Base-by-base conservation (phyloP, 306 rosid species). In the Crotalaria pallida region DNA sequence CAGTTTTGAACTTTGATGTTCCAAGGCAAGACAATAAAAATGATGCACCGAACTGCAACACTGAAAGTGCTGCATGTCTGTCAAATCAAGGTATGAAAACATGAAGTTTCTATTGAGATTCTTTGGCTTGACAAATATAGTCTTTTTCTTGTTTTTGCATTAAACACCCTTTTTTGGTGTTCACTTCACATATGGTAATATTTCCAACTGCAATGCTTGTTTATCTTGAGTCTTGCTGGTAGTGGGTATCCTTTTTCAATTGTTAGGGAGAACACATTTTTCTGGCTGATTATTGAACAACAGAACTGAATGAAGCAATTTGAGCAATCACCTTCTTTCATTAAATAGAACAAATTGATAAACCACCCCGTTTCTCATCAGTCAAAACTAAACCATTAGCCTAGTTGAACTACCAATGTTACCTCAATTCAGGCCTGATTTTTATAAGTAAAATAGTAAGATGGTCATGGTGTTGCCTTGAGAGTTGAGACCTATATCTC, bases 1-100 rank as follows among this genome's bases (percentile, higher is more conserved):
- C 58, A 23, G 51, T 79, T 67, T 68, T 68, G 2, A 78, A 72
- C 51, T 48, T 59, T 1, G 86, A 83, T 76, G 80, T 63, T 59
- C 78, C 68, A 27, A 80, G 45, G 56, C 82, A 49, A 45, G 80
- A 73, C 45, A 65, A 11, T 69, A 57, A 33, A 52, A 71, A 33
- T 49, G 82, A 74, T 34, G 76, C 74, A 50, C 71, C 79, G 19
- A 79, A 77, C 74, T 77, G 79, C 79, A 76, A 40, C 47, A 1
- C 66, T 40, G 84, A 81, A 52, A 72, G 67, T 53, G 58, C 78
- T 41, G 15, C 49, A 52, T 17, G 66, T 70, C 74, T 76, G 47
- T 66, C 87, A 61, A 83, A 73, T 85, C 90, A 72, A 84, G 97
- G 98, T 93, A 88, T 58, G 36, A 23, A 51, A 71, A 18, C 18